Evolutionary conservation across 441 rosid species (phyloP).

Genomic region (Pelargonium fulgidum): DNA sequence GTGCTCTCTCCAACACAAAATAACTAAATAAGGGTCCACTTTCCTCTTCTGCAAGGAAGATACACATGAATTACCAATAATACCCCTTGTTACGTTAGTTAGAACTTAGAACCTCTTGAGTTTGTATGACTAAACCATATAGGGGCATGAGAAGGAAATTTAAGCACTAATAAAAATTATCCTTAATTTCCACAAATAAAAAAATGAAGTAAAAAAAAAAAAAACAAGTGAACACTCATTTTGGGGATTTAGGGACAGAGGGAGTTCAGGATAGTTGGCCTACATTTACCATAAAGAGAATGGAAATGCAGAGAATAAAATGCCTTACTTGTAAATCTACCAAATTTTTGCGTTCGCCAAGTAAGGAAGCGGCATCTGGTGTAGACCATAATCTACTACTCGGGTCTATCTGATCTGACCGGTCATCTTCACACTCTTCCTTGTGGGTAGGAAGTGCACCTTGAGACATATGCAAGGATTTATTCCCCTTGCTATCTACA

Average conservation of each 20-base stretch:
- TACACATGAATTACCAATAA: too few relatives aligned
- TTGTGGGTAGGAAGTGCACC: constrained; percentile 48
- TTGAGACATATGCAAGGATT: constrained; percentile 31
- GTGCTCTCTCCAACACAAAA: too few relatives aligned
- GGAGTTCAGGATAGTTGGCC: neutral
- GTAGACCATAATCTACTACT: constrained; percentile 24
- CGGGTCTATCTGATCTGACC: constrained; percentile 26
- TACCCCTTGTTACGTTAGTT: too few relatives aligned
- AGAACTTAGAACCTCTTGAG: too few relatives aligned
- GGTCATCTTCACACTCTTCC: constrained; percentile 52
- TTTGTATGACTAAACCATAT: too few relatives aligned
- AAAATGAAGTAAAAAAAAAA: neutral
- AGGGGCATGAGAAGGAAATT: too few relatives aligned
- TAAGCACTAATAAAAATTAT: too few relatives aligned
- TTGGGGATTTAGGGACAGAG: too few relatives aligned
- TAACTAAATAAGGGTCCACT: too few relatives aligned
- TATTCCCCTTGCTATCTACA: constrained; percentile 23
- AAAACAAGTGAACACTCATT: too few relatives aligned
- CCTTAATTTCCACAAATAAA: neutral
- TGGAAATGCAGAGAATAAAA: constrained; percentile 6
- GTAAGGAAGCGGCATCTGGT: constrained; percentile 21
- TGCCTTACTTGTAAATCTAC: constrained; percentile 37
- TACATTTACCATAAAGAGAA: neutral
- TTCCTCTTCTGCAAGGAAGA: too few relatives aligned
- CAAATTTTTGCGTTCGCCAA: constrained; percentile 22